These are phyloP conservation scores for Parastagonospora nodorum DNA, from an alignment of 2,329 filamentous ascomycete species.

Conservation along the genomic window DNA sequence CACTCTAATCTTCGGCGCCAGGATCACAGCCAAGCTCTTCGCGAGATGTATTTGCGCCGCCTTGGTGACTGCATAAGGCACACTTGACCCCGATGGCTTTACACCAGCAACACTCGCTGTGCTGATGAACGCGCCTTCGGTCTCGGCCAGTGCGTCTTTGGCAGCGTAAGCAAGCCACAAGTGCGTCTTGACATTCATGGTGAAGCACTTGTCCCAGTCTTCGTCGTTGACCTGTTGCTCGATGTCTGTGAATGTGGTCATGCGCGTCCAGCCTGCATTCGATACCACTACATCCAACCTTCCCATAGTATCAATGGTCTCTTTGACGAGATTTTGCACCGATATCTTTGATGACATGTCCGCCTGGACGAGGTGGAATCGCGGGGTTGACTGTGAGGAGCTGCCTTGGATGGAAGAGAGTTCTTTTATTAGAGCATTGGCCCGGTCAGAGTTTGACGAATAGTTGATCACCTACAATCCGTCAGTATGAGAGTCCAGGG, in stretches of 20 bases:
- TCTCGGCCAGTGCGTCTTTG: slow-evolving; percentile 62
- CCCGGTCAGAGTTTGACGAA: slow-evolving; percentile 51
- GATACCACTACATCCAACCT: slow-evolving; percentile 55
- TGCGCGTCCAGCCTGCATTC: slow-evolving; percentile 66
- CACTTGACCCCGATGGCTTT: slow-evolving; percentile 65
- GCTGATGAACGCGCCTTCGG: slow-evolving; percentile 66
- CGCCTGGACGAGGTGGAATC: slow-evolving; percentile 52
- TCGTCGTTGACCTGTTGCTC: slow-evolving; percentile 62
- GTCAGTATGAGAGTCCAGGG: not conserved
- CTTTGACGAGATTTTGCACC: slow-evolving; percentile 50
- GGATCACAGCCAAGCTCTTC: slow-evolving; percentile 66
- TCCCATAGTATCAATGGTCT: slow-evolving; percentile 53
- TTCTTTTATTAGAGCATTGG: slow-evolving; percentile 48
- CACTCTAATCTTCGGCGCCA: slow-evolving; percentile 66
- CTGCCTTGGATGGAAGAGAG: slow-evolving; percentile 46
- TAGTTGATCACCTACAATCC: slow-evolving; percentile 52
- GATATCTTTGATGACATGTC: slow-evolving; percentile 52
- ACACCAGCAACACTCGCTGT: slow-evolving; percentile 70
- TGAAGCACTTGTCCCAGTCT: slow-evolving; percentile 70
- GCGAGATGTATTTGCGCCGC: slow-evolving; percentile 72
- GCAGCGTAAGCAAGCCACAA: slow-evolving; percentile 61
- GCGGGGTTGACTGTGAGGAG: slow-evolving; percentile 35
- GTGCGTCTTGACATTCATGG: slow-evolving; percentile 63
- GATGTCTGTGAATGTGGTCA: slow-evolving; percentile 63
- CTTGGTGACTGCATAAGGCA: slow-evolving; percentile 79